phyloP scores from a whole-genome alignment of 2,329 filamentous ascomycete species.

The Didymella pomorum region DNA sequence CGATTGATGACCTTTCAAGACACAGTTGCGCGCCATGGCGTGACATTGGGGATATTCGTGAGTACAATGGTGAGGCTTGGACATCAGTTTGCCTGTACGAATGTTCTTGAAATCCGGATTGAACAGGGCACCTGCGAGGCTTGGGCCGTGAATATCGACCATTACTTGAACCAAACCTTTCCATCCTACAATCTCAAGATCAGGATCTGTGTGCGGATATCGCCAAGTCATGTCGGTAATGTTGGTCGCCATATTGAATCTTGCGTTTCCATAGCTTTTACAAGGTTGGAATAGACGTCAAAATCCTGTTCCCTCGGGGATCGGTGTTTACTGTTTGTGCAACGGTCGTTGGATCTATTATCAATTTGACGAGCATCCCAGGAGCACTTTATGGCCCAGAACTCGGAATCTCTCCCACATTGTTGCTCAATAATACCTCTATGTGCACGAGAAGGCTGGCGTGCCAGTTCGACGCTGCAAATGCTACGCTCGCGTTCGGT shows the following conservation, averaged over 20 bases:
- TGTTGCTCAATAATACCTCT: neutral
- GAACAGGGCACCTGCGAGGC: neutral
- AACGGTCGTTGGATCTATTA: neutral
- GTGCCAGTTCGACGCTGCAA: no score
- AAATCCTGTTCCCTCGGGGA: neutral
- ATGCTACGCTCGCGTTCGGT: no score
- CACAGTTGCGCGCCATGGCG: neutral
- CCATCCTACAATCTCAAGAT: neutral
- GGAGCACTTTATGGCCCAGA: neutral
- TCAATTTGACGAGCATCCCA: neutral
- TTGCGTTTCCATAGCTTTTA: neutral
- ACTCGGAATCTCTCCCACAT: neutral
- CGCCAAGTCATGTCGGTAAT: neutral
- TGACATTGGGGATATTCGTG: neutral
- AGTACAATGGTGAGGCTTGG: conserved; percentile 6
- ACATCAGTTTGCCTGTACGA: neutral
- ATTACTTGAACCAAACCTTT: neutral
- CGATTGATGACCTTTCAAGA: neutral
- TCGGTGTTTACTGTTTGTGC: neutral
- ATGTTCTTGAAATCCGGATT: neutral
- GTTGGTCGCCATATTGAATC: neutral
- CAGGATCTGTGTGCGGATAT: neutral
- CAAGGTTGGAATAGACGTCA: neutral
- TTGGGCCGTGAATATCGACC: neutral
- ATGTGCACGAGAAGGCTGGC: no score